These are phyloP conservation scores for Melampsora larici-populina DNA, from an alignment of 1,284 basidiomycete genomes.

Conservation along the genomic window DNA sequence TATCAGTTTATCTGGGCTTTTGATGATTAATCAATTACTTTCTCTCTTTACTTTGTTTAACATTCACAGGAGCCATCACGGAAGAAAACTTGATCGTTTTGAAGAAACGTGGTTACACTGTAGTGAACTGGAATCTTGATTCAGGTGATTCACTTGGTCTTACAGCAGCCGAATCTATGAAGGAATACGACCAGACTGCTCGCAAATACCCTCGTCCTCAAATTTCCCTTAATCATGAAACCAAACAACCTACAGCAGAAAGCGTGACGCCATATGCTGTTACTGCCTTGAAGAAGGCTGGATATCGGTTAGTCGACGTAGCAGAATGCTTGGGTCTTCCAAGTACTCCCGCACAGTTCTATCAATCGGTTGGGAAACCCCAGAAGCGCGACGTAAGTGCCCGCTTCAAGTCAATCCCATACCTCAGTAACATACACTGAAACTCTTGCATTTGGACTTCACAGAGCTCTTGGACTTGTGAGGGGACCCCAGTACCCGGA, in stretches of 20 bases:
- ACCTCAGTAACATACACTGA: background rate
- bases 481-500: constrained; percentile 15
- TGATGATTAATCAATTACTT: background rate
- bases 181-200: constrained; percentile 3
- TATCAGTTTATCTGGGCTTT: background rate
- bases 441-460: background rate
- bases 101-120: constrained; percentile 15
- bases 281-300: constrained; percentile 1
- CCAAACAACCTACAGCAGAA: constrained; percentile 1
- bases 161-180: constrained; percentile 2
- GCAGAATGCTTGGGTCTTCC: constrained; percentile 31
- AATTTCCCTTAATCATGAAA: constrained; percentile 36
- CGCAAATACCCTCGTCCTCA: constrained; percentile 20
- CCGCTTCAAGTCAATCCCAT: background rate
- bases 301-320: constrained; percentile 24
- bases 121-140: constrained; percentile 27
- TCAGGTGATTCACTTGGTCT: constrained; percentile 25
- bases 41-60: background rate
- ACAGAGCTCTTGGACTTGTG: constrained; percentile 32
- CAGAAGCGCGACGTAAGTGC: constrained; percentile 22
- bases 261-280: constrained; percentile 25
- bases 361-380: constrained; percentile 33
- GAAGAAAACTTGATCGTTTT: constrained; percentile 15
- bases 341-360: constrained; percentile 9
- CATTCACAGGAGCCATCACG: background rate